A percentile compares a stretch with the other conserved stretches of the same genome.
Conservation (phyloP, 1,284 basidiomycete genomes). For the Ceratobasidium sp. region DNA sequence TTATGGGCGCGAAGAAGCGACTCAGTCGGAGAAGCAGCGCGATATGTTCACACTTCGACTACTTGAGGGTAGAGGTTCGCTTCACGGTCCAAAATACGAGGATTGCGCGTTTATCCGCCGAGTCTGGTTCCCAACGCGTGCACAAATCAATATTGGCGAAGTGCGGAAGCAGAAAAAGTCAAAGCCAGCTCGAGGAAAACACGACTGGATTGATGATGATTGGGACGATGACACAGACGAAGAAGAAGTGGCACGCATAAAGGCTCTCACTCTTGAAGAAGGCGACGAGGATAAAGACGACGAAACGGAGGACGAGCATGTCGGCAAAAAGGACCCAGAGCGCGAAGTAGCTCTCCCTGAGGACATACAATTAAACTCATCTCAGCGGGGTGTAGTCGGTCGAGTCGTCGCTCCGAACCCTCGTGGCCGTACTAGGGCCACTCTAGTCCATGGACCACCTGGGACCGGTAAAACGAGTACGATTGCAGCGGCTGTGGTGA, state of each 20-base stretch:
- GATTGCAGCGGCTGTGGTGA: slow-evolving; percentile 71
- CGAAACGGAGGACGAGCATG: slow-evolving; percentile 24
- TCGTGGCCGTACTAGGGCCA: slow-evolving; percentile 10
- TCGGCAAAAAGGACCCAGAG: slow-evolving; percentile 9
- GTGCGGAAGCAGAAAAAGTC: slow-evolving; percentile 17
- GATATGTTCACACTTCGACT: slow-evolving; percentile 45
- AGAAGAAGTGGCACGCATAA: slow-evolving; percentile 27
- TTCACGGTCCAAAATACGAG: slow-evolving; percentile 31
- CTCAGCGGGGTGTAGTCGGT: slow-evolving; percentile 37
- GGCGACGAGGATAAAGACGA: slow-evolving; percentile 34
- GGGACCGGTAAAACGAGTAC: slow-evolving; percentile 75
- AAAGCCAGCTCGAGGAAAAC: neutral
- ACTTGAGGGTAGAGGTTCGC: slow-evolving; percentile 31
- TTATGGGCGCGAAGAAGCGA: slow-evolving; percentile 44
- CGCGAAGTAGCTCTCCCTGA: slow-evolving; percentile 28
- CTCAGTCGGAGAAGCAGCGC: slow-evolving; percentile 35
- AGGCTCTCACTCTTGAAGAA: neutral
- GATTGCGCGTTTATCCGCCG: slow-evolving; percentile 45
- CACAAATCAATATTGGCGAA: neutral
- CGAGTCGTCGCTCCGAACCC: slow-evolving; percentile 30
- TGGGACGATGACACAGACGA: slow-evolving; percentile 37
- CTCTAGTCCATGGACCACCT: slow-evolving; percentile 72
- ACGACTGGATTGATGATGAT: slow-evolving; percentile 25
- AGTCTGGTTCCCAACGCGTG: slow-evolving; percentile 46
- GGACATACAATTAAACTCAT: slow-evolving; percentile 14